Percentiles rank a stretch among this genome's conserved stretches.
phyloP scores from a whole-genome alignment of 2,329 filamentous ascomycete genomes.

The Sphaerulina musiva region DNA sequence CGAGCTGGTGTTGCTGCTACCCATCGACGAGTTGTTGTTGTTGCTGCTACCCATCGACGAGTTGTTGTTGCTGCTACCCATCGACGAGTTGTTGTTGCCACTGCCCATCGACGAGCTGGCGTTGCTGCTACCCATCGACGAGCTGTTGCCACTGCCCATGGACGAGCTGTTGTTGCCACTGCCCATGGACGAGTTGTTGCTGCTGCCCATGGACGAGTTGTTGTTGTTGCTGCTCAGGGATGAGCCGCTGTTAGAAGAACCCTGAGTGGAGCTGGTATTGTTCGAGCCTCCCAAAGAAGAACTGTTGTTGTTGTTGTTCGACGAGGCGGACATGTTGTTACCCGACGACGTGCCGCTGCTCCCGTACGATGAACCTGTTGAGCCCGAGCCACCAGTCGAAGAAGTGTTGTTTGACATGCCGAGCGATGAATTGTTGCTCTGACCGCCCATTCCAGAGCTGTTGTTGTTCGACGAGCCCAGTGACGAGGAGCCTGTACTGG shows the following conservation, averaged over 20 bases:
- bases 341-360: constrained; percentile 3
- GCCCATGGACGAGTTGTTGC: neutral
- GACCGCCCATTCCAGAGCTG: neutral
- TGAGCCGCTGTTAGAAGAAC: constrained; percentile 5
- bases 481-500: constrained; percentile 1
- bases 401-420: constrained; percentile 4
- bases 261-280: neutral
- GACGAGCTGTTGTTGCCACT: constrained; percentile 2
- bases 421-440: constrained; percentile 4
- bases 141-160: neutral
- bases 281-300: constrained; percentile 3
- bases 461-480: constrained; percentile 10
- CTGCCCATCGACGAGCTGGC: neutral
- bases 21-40: constrained; percentile 3
- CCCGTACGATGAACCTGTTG: constrained; percentile 2
- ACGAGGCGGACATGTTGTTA: constrained; percentile 1
- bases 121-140: neutral
- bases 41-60: neutral
- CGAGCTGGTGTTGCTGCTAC: constrained; percentile 1
- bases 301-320: constrained; percentile 1
- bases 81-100: neutral
- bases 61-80: neutral
- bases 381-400: neutral
- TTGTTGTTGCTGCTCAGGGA: neutral
- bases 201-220: neutral